Percentiles rank a stretch among this genome's conserved stretches.
Conservation (phyloP, 768 basidiomycete genomes). For the Cubamyces sp. region DNA sequence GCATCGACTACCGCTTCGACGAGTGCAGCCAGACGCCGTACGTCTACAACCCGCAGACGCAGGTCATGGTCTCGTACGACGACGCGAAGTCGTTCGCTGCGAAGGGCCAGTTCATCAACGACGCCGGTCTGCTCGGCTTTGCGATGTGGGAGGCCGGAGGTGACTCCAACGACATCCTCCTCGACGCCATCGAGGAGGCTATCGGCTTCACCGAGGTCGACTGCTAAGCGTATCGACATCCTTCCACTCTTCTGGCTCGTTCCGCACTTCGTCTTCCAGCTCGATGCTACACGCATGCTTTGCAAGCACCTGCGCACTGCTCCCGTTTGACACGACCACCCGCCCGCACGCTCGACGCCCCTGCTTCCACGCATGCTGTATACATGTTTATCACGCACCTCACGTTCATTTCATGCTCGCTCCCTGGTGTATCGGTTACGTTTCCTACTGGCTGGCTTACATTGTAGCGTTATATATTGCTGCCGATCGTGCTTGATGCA, state of each 20-base stretch:
- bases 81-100: constrained; percentile 38
- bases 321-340: constrained; percentile 17
- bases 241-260: neutral
- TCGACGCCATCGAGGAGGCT: constrained; percentile 54
- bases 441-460: constrained; percentile 2
- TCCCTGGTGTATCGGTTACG: constrained; percentile 16
- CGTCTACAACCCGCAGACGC: constrained; percentile 34
- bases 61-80: constrained; percentile 42
- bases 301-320: constrained; percentile 13
- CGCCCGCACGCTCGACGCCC: constrained; percentile 16
- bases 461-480: constrained; percentile 23
- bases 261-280: constrained; percentile 1
- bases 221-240: constrained; percentile 19
- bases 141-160: constrained; percentile 52
- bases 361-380: constrained; percentile 24
- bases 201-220: constrained; percentile 29
- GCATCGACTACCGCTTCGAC: constrained; percentile 48
- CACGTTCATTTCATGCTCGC: constrained; percentile 4
- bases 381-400: constrained; percentile 8
- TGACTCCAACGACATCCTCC: constrained; percentile 50
- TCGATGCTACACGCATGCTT: constrained; percentile 15
- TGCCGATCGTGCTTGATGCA: constrained; percentile 22
- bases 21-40: constrained; percentile 41
- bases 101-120: constrained; percentile 47
- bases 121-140: constrained; percentile 43